These are phyloP conservation scores for Sporisorium sorghi DNA, from an alignment of 1,284 basidiomycete species.

Conservation along the genomic window DNA sequence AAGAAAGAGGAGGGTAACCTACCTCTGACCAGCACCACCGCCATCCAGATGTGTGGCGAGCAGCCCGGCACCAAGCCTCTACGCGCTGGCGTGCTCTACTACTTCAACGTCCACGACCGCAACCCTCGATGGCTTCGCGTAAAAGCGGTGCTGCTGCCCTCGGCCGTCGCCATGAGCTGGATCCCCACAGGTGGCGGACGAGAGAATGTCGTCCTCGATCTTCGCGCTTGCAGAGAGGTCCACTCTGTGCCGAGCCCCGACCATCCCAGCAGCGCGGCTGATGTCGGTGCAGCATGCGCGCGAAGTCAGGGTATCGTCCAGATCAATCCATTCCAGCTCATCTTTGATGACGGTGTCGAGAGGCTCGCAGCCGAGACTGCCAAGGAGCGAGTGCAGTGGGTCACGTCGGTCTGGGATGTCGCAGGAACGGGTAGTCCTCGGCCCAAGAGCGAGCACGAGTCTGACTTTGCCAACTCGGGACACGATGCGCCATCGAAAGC, in stretches of 20 bases:
- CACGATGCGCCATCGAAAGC: slow-evolving; percentile 10
- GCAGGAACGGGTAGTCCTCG: slow-evolving; percentile 15
- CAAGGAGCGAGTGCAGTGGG: slow-evolving; percentile 60
- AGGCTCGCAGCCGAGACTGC: slow-evolving; percentile 56
- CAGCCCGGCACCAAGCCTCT: slow-evolving; percentile 38
- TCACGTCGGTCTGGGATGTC: slow-evolving; percentile 46
- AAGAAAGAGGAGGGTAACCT: slow-evolving; percentile 48
- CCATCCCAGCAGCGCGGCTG: slow-evolving; percentile 49
- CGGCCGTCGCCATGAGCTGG: slow-evolving; percentile 63
- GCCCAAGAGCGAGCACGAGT: slow-evolving; percentile 18
- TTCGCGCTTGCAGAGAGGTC: slow-evolving; percentile 58
- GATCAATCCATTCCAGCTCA: slow-evolving; percentile 61
- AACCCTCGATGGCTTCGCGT: slow-evolving; percentile 56
- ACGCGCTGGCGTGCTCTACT: slow-evolving; percentile 52
- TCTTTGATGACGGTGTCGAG: slow-evolving; percentile 66
- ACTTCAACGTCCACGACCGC: slow-evolving; percentile 59
- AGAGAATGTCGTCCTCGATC: slow-evolving; percentile 59
- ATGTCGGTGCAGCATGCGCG: slow-evolving; percentile 51
- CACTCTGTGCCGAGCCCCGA: slow-evolving; percentile 60
- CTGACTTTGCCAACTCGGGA: slow-evolving; percentile 24
- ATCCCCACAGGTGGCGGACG: slow-evolving; percentile 58
- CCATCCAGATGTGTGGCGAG: slow-evolving; percentile 43
- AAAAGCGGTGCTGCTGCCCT: slow-evolving; percentile 57
- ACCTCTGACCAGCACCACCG: slow-evolving; percentile 33
- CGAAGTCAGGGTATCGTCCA: slow-evolving; percentile 46